Base-by-base conservation (phyloP, 2,329 filamentous ascomycete species). In the Exutisphaerella laricina region DNA sequence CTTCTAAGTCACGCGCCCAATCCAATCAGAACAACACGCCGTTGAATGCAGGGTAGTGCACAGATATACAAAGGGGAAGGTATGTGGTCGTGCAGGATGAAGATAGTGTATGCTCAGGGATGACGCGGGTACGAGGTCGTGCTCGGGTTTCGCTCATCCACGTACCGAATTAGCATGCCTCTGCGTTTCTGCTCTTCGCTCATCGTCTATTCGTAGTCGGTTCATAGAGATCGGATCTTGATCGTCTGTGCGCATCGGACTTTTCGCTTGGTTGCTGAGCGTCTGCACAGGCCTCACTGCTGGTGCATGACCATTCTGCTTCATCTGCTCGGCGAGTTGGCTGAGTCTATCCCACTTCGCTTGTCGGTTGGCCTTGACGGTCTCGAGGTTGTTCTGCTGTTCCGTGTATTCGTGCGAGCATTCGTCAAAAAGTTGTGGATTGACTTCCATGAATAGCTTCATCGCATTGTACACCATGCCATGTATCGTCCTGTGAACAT, bases 381-480 rank as follows among this genome's bases (percentile, higher is more conserved):
- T 79, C n/a, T 85, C 82, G 3, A 89, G 88, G 51, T 80, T 92
- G 67, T 94, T 94, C 68, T 97, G 90, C 59, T 92, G 84, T 66
- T 97, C 90, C 4, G 89, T 94, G 68, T 98, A 98, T 53, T 97
- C 89, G 61, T 96, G 90, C 25, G 92, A 96, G 69, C 92, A 98
- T 63, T 98, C 92, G 58, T 98, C 92, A 59, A 98, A 98, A 16
- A 98, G 78, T 65, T 96, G 89, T 7, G 92, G 92, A 65, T 97
- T 97, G 60, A 98, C 96, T 66, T 98, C 92, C 92, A 98, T 98
- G 68, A 98, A 98, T 26, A 98, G 78, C 66, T 98, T 98, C 92
- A 98, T 97, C 44, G 92, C 92, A 60, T 97, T 98, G 67, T 97
- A 97, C 8, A 98, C 92, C 90, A 98, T 97, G 64, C 92, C 92